These are phyloP conservation scores for Lentinus tigrinus DNA, from an alignment of 768 basidiomycete species.

Conservation along the genomic window DNA sequence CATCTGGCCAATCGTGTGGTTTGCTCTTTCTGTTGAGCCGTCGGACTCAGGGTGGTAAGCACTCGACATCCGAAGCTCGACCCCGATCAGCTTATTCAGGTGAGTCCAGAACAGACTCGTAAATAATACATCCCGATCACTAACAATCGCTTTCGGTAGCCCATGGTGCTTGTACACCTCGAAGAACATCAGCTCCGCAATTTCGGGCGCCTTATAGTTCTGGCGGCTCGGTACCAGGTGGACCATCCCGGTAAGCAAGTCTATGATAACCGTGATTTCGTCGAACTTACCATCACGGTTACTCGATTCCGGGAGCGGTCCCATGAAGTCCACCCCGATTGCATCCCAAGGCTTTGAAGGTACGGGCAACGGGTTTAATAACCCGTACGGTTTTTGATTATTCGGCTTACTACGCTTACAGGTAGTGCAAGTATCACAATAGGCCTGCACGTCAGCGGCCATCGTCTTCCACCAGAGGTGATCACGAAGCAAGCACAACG, in stretches of 20 bases:
- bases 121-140: slow-evolving; percentile 33
- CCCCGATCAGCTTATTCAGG: slow-evolving; percentile 16
- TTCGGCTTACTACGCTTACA: slow-evolving; percentile 17
- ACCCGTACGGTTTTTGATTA: slow-evolving; percentile 24
- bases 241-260: slow-evolving; percentile 19
- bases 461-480: slow-evolving; percentile 36
- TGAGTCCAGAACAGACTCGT: slow-evolving; percentile 35
- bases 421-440: slow-evolving; percentile 19
- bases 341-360: slow-evolving; percentile 34
- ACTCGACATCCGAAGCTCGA: slow-evolving; percentile 25
- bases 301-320: slow-evolving; percentile 27
- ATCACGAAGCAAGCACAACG: slow-evolving; percentile 27
- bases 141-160: slow-evolving; percentile 25
- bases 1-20: slow-evolving; percentile 17
- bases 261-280: slow-evolving; percentile 26
- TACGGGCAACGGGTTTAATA: slow-evolving; percentile 28
- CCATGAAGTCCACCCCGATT: slow-evolving; percentile 41
- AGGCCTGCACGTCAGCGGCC: slow-evolving; percentile 14
- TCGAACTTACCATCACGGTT: slow-evolving; percentile 20
- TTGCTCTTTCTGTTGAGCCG: slow-evolving; percentile 23
- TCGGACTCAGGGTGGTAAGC: slow-evolving; percentile 33
- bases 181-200: slow-evolving; percentile 36
- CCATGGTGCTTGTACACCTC: slow-evolving; percentile 38
- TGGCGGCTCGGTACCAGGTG: slow-evolving; percentile 29
- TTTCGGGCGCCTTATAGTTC: slow-evolving; percentile 29